These are phyloP conservation scores for Musa acuminata DNA, from an alignment of 176 grass and related monocot species.

Conservation along the genomic window DNA sequence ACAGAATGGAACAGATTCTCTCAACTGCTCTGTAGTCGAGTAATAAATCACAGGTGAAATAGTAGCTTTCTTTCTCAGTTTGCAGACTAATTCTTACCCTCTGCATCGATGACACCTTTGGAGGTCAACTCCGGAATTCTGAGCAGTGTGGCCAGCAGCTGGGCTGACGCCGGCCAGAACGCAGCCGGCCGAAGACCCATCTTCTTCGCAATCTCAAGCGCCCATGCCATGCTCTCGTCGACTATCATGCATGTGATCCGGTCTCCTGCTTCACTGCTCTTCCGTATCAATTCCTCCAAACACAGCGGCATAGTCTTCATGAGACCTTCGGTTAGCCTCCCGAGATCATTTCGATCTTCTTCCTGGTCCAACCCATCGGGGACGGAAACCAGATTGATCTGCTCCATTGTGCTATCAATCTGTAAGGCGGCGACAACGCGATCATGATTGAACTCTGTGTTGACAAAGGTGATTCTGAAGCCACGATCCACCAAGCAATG, in stretches of 20 bases:
- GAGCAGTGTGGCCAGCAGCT: not conserved
- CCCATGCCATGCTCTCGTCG: constrained; percentile 30
- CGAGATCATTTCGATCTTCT: constrained; percentile 22
- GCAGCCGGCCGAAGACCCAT: constrained; percentile 23
- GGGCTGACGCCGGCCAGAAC: constrained; percentile 31
- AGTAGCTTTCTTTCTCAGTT: no score
- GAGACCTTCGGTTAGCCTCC: not conserved
- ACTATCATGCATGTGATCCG: constrained; percentile 36
- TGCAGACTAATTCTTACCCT: constrained; percentile 24
- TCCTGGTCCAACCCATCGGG: constrained; percentile 12
- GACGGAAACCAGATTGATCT: constrained; percentile 7
- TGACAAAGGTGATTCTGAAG: constrained; percentile 51
- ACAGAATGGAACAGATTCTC: not conserved
- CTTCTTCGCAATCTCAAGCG: constrained; percentile 20
- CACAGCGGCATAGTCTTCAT: not conserved
- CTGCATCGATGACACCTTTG: constrained; percentile 40
- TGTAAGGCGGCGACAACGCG: not conserved
- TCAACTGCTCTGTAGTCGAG: no score
- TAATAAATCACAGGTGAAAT: no score
- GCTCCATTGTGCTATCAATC: not conserved
- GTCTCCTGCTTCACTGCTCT: not conserved
- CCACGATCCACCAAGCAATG: constrained; percentile 32
- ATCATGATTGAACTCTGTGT: constrained; percentile 47
- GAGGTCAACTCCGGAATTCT: constrained; percentile 25
- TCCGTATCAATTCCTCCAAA: constrained; percentile 17